Evolutionary conservation across 495 filamentous ascomycete species (phyloP).

Genomic region (Aspergillus kassunensis): DNA sequence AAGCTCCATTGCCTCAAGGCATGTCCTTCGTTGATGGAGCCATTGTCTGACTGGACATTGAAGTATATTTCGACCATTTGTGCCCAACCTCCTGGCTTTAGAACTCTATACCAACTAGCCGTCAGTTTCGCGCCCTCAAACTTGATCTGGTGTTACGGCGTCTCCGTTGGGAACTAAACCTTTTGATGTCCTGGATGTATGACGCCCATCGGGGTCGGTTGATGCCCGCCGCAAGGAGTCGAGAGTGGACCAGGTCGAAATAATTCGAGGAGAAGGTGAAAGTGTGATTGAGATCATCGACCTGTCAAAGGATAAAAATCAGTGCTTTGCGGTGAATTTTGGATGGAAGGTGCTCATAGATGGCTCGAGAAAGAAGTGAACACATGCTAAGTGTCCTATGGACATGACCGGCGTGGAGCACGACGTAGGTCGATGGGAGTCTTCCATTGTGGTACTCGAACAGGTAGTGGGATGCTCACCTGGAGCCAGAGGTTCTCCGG

Average conservation of each 20-base stretch:
- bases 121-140: conserved; percentile 18
- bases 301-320: conserved; percentile 34
- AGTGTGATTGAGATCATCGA: conserved; percentile 73
- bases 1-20: conserved; percentile 72
- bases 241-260: conserved; percentile 90
- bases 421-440: neutral
- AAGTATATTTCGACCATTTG: conserved; percentile 89
- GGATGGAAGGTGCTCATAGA: neutral
- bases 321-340: conserved; percentile 15
- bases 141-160: neutral
- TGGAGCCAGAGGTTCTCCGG: conserved; percentile 71
- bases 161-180: conserved; percentile 33
- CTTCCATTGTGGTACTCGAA: neutral
- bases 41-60: conserved; percentile 87
- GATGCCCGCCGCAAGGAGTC: conserved; percentile 75
- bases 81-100: conserved; percentile 76
- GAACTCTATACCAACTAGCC: conserved; percentile 35
- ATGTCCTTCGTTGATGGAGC: conserved; percentile 66
- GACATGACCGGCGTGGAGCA: neutral
- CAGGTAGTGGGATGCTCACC: conserved; percentile 28
- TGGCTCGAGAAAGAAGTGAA: neutral
- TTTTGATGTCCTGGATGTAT: conserved; percentile 75
- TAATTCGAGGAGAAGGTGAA: conserved; percentile 71
- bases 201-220: conserved; percentile 69
- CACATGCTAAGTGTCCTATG: neutral